These are phyloP conservation scores for Skeletonema grethae DNA, from an alignment of 108 stramenopile species.

Conservation along the genomic window DNA sequence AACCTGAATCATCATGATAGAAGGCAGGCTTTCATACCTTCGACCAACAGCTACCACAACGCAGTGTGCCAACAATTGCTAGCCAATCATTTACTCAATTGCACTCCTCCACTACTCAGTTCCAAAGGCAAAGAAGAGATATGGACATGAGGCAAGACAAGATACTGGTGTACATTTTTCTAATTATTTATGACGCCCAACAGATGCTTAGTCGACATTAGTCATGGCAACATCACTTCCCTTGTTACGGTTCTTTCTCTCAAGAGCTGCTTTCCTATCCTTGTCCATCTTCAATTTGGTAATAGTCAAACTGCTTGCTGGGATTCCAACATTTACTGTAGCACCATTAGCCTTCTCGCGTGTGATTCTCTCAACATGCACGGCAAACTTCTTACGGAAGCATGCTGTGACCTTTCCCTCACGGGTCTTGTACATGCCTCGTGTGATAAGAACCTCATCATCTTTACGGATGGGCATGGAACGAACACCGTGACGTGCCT, in stretches of 20 bases:
- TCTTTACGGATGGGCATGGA: conserved; percentile 99
- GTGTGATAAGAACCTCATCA: conserved; percentile 97
- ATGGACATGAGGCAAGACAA: neutral
- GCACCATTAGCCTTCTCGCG: conserved; percentile 97
- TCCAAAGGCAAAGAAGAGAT: neutral
- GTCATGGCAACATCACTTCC: conserved; percentile 90
- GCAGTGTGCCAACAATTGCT: too few species aligned
- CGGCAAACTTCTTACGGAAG: conserved; percentile 98
- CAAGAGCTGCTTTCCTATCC: conserved; percentile 96
- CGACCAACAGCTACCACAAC: too few species aligned
- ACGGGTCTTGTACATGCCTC: conserved; percentile 95
- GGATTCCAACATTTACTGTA: conserved; percentile 91
- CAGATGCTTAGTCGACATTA: conserved; percentile 91
- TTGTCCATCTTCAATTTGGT: conserved; percentile 99
- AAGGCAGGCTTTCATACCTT: too few species aligned
- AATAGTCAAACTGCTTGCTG: conserved; percentile 94
- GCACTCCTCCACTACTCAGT: neutral
- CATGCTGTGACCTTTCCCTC: conserved; percentile 97
- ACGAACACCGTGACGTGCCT: conserved; percentile 96
- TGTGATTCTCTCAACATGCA: conserved; percentile 97
- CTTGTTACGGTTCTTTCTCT: conserved; percentile 92
- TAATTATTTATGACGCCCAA: conserved; percentile 8
- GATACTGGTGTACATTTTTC: conserved; percentile 9
- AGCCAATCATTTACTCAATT: too few species aligned
- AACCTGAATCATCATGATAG: too few species aligned